phyloP scores from a whole-genome alignment of 177 flowering plant genomes.

The Vitis hybrid region DNA sequence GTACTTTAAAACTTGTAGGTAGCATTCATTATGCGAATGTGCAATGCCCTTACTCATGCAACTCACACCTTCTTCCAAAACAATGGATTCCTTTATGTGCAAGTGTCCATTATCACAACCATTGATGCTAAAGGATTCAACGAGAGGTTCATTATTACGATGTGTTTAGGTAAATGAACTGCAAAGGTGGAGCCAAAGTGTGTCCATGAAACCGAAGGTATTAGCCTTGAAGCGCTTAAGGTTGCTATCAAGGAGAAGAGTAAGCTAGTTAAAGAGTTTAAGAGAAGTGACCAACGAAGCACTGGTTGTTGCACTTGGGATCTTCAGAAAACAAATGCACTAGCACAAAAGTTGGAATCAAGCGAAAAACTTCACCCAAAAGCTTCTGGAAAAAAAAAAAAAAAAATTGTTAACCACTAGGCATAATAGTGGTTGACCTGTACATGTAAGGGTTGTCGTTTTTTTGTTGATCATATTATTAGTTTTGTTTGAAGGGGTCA shows the following conservation, averaged over 20 bases:
- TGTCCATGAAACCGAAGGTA: slow-evolving; percentile 17
- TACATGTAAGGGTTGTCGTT: too few species aligned
- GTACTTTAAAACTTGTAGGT: slow-evolving; percentile 38
- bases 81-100: slow-evolving; percentile 65
- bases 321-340: slow-evolving; percentile 60
- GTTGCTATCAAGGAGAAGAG: slow-evolving; percentile 67
- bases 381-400: slow-evolving; percentile 9
- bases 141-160: slow-evolving; percentile 60
- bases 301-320: slow-evolving; percentile 59
- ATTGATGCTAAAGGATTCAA: slow-evolving; percentile 49
- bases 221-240: slow-evolving; percentile 52
- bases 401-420: too few species aligned
- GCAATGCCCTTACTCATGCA: slow-evolving; percentile 55
- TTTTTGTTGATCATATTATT: too few species aligned
- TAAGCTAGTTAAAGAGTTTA: slow-evolving; percentile 56
- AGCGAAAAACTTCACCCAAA: slow-evolving; percentile 34
- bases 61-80: slow-evolving; percentile 66
- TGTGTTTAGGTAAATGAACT: slow-evolving; percentile 29
- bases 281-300: slow-evolving; percentile 73
- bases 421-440: too few species aligned
- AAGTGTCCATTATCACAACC: slow-evolving; percentile 71
- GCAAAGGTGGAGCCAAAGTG: slow-evolving; percentile 22
- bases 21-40: slow-evolving; percentile 69
- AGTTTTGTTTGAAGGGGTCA: too few species aligned
- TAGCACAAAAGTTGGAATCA: slow-evolving; percentile 63